These are phyloP conservation scores for Tephrocybe sp. DNA, from an alignment of 768 basidiomycete species.

Conservation along the genomic window DNA sequence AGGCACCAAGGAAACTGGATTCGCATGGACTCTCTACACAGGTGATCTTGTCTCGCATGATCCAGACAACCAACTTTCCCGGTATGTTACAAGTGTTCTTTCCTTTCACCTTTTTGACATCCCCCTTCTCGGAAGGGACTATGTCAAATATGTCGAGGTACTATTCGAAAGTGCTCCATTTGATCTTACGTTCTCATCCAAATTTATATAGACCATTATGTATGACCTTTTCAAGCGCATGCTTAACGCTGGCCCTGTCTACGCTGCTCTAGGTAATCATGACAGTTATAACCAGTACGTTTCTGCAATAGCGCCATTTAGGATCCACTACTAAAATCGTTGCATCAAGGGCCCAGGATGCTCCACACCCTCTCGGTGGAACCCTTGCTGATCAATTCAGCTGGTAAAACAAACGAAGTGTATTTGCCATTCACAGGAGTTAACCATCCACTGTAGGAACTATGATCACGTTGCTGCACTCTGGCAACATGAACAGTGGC, in stretches of 20 bases:
- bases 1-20: constrained; percentile 56
- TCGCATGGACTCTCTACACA: constrained; percentile 66
- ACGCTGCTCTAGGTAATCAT: constrained; percentile 75
- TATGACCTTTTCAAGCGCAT: constrained; percentile 64
- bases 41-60: constrained; percentile 79
- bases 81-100: constrained; percentile 31
- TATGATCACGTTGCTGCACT: constrained; percentile 72
- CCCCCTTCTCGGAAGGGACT: constrained; percentile 39
- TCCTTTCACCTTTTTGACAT: not conserved
- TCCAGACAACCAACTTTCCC: constrained; percentile 56
- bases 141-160: constrained; percentile 63
- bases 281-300: constrained; percentile 67
- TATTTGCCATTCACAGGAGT: no score
- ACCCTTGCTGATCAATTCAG: constrained; percentile 57
- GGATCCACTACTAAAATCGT: not conserved
- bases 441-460: constrained; percentile 43
- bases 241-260: constrained; percentile 68
- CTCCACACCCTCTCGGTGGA: constrained; percentile 55
- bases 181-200: not conserved
- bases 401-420: constrained; percentile 43
- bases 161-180: not conserved
- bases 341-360: constrained; percentile 50
- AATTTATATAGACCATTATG: constrained; percentile 46
- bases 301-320: not conserved
- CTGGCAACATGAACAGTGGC: constrained; percentile 72